Conservation (phyloP, 805 yeast genomes). For the Candida suzukii region DNA sequence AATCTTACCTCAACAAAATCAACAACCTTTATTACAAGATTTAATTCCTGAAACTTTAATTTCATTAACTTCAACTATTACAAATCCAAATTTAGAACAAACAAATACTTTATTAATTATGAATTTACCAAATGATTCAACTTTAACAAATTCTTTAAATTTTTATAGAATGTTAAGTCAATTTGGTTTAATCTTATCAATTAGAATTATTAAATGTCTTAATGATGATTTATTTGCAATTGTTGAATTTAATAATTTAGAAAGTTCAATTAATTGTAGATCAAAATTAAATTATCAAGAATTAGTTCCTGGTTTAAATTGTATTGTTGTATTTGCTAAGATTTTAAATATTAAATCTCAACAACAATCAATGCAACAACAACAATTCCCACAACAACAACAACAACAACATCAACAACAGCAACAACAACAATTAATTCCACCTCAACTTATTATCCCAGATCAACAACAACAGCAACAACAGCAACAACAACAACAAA, state of each 20-base stretch:
- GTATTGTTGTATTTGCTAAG: slow-evolving; percentile 81
- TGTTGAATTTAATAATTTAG: slow-evolving; percentile 66
- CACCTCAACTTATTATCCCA: too few relatives aligned
- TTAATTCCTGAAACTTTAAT: slow-evolving; percentile 53
- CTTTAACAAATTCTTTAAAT: slow-evolving; percentile 44
- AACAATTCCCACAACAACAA: slow-evolving; percentile 23
- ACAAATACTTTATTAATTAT: slow-evolving; percentile 73
- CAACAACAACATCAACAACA: not conserved
- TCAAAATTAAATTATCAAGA: slow-evolving; percentile 78
- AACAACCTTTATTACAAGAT: slow-evolving; percentile 36
- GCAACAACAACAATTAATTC: too few relatives aligned
- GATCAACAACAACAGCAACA: not conserved
- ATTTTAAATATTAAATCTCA: slow-evolving; percentile 29
- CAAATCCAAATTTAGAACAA: slow-evolving; percentile 65
- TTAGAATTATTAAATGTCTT: slow-evolving; percentile 44
- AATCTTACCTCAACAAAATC: slow-evolving; percentile 10
- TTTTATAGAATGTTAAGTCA: slow-evolving; percentile 43
- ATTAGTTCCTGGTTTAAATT: slow-evolving; percentile 67
- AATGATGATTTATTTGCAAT: slow-evolving; percentile 38
- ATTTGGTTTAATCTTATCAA: slow-evolving; percentile 56
- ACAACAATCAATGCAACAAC: slow-evolving; percentile 11
- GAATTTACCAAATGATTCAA: slow-evolving; percentile 54
- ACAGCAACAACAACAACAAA: not conserved
- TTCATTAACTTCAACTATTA: slow-evolving; percentile 63
- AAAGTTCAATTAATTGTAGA: slow-evolving; percentile 73